Evolutionary conservation across 148 eudicot genomes (phyloP).

Genomic region (Agrostemma githago): DNA sequence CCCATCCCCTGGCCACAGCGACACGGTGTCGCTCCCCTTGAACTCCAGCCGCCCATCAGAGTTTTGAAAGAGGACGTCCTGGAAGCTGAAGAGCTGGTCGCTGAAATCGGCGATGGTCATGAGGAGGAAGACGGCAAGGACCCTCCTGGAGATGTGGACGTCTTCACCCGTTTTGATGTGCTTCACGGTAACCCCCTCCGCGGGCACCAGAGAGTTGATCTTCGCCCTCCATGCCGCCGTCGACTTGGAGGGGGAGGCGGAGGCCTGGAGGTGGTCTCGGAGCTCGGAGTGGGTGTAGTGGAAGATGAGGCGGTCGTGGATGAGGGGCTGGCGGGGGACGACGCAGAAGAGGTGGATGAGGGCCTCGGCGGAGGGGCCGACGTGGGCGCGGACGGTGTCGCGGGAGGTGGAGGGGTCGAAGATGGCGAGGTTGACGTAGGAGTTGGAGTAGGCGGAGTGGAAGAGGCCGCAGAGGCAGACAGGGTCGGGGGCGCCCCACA

Average conservation of each 20-base stretch:
- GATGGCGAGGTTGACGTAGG: conserved; percentile 94
- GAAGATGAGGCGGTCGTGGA: conserved; percentile 67
- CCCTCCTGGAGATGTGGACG: conserved; percentile 51
- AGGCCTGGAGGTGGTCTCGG: conserved; percentile 41
- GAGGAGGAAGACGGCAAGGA: conserved; percentile 61
- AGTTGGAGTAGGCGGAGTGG: conserved; percentile 96
- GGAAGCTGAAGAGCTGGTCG: conserved; percentile 74
- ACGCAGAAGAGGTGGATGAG: conserved; percentile 78
- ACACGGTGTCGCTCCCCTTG: conserved; percentile 39
- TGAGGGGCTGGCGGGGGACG: conserved; percentile 69
- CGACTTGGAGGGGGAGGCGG: conserved; percentile 30
- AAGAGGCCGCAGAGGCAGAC: conserved; percentile 82
- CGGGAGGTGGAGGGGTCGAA: conserved; percentile 80
- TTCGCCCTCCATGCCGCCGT: conserved; percentile 59
- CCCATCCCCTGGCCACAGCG: conserved; percentile 90
- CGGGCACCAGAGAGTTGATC: conserved; percentile 53
- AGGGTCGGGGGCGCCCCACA: conserved; percentile 53
- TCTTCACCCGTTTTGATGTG: conserved; percentile 85
- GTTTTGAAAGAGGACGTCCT: conserved; percentile 70
- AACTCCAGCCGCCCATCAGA: conserved; percentile 54
- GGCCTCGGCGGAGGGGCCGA: conserved; percentile 60
- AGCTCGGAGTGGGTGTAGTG: conserved; percentile 60
- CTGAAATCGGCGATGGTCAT: conserved; percentile 97
- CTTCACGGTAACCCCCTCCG: conserved; percentile 51
- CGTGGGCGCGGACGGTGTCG: conserved; percentile 54